These are phyloP conservation scores for Leucosporidium creatinivorum DNA, from an alignment of 768 basidiomycete species.

Conservation along the genomic window DNA sequence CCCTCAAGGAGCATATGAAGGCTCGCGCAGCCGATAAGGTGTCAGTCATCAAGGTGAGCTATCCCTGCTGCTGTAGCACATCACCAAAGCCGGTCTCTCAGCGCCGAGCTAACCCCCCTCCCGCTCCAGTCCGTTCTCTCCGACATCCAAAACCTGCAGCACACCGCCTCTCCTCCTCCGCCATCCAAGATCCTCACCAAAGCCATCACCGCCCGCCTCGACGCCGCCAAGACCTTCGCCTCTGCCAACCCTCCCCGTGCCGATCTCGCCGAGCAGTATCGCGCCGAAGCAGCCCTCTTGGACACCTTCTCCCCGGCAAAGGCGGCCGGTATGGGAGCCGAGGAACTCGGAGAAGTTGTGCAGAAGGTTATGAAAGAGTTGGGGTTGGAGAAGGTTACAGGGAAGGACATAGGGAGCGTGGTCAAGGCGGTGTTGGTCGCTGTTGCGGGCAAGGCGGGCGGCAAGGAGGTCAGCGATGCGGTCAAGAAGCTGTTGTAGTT, in stretches of 20 bases:
- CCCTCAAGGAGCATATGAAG: constrained; percentile 23
- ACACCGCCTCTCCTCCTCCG: constrained; percentile 14
- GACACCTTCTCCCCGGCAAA: constrained; percentile 14
- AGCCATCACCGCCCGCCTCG: constrained; percentile 21
- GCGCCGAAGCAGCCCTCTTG: constrained; percentile 6
- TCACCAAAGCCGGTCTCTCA: not conserved
- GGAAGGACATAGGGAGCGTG: constrained; percentile 22
- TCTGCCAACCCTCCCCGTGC: constrained; percentile 5
- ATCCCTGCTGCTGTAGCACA: not conserved
- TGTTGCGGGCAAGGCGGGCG: constrained; percentile 10
- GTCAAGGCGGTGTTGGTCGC: constrained; percentile 12
- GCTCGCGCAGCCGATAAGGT: constrained; percentile 1
- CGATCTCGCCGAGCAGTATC: constrained; percentile 26
- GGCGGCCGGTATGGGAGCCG: not conserved
- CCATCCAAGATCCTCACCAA: constrained; percentile 18
- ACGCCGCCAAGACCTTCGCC: constrained; percentile 21
- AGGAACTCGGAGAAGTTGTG: constrained; percentile 10
- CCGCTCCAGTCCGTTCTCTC: constrained; percentile 23
- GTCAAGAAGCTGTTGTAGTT: constrained; percentile 3
- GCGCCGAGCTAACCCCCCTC: not conserved
- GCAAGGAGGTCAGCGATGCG: constrained; percentile 16
- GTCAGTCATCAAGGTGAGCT: constrained; percentile 17
- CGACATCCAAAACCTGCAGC: constrained; percentile 19
- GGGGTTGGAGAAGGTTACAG: constrained; percentile 15
- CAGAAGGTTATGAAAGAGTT: constrained; percentile 4